Base-by-base conservation (phyloP, 129 eudicot genomes). In the Centrapalus pauciflorus region DNA sequence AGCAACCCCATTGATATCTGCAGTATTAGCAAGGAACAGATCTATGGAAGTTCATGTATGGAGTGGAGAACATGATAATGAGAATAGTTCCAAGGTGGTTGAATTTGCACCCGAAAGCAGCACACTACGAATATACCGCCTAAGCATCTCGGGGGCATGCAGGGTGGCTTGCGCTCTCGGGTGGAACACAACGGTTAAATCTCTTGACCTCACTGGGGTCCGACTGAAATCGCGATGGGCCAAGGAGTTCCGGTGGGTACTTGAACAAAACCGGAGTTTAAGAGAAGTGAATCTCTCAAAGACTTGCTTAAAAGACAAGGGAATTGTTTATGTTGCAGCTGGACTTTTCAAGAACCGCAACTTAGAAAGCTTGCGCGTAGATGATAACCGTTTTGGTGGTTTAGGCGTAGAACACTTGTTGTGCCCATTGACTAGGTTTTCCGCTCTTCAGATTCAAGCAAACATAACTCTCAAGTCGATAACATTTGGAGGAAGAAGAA, bases 11-110 rank as follows among this genome's bases (percentile, higher is more conserved):
- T 72, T 92, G 23, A 79, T 92, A 29, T 88, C 95, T 10, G 96
- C 95, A 45, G 96, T 88, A 55, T 45, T 92, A 33, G 98, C 90
- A 2, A 83, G 98, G 76, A 92, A 92, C 69, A 64, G 98, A 62
- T 76, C 86, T 10, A 79, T 82, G 83, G 90, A 92, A 58, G 89
- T 92, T 57, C 96, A 85, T 33, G 55, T 92, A 30, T 92, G 96
- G 98, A 82, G 86, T 55, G 76, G 73, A 66, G 85, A 80, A 45
- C 73, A 21, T 2, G 61, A 66, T 17, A 66, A 45, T 1, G 73
- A 77, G 19, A 85, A 45, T 19, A 79, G 73, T 52, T 64, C 81
- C 0, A 92, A 92, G 67, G 79, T 88, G 60, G 89, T 88, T 23
- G 98, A 92, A 64, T 85, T 92, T 45, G 83, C 78, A 23, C 96